A percentile compares a stretch with the other conserved stretches of the same genome.
Conservation (phyloP, 2,329 filamentous ascomycete species). For the Chaetoscypha palmicola region DNA sequence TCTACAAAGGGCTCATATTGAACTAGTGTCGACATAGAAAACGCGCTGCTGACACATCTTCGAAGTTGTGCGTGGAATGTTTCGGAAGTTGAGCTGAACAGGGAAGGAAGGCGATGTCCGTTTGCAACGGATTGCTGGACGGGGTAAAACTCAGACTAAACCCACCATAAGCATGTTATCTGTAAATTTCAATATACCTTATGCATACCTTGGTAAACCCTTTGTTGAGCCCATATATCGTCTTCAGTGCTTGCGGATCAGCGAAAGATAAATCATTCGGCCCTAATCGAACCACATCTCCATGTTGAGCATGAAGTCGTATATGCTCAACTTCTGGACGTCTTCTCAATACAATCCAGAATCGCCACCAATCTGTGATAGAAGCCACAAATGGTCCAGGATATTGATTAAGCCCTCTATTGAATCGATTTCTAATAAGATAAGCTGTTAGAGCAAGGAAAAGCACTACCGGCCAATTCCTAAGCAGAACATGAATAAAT, state of each 20-base stretch:
- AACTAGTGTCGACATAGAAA: slow-evolving; percentile 69
- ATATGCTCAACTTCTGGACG: slow-evolving; percentile 62
- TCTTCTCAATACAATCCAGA: slow-evolving; percentile 59
- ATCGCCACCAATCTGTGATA: slow-evolving; percentile 67
- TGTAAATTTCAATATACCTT: neutral
- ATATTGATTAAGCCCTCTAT: slow-evolving; percentile 59
- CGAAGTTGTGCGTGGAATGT: slow-evolving; percentile 68
- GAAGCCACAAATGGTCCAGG: slow-evolving; percentile 65
- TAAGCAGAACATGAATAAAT: slow-evolving; percentile 13
- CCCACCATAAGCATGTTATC: neutral
- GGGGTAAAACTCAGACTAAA: slow-evolving; percentile 70
- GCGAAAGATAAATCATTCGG: slow-evolving; percentile 70
- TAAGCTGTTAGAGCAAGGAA: slow-evolving; percentile 33
- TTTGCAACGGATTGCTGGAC: slow-evolving; percentile 68
- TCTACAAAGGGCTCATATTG: slow-evolving; percentile 78
- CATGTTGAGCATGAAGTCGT: slow-evolving; percentile 61
- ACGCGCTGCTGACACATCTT: slow-evolving; percentile 68
- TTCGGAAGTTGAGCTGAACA: slow-evolving; percentile 72
- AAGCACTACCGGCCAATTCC: slow-evolving; percentile 39
- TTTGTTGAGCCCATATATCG: slow-evolving; percentile 77
- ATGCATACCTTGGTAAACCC: slow-evolving; percentile 63
- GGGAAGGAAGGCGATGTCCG: slow-evolving; percentile 59
- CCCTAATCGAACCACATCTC: slow-evolving; percentile 66
- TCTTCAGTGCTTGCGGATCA: slow-evolving; percentile 64
- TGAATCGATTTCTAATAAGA: slow-evolving; percentile 43